Evolutionary conservation across 768 basidiomycete genomes (phyloP).

Genomic region (Trametes cinnabarina): DNA sequence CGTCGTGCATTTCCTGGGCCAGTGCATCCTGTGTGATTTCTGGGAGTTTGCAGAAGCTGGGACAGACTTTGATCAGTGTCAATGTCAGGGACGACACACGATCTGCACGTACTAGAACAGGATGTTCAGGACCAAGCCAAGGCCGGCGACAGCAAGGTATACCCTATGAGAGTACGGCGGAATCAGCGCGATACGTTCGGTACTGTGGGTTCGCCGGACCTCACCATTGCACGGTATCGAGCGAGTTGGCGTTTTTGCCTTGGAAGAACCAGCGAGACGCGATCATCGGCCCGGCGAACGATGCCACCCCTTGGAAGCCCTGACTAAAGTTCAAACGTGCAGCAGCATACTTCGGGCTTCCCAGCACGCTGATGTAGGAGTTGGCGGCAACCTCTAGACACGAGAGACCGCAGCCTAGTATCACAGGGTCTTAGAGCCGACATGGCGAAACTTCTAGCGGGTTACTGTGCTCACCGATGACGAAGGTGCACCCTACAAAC

Average conservation of each 20-base stretch:
- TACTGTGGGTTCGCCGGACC: not conserved
- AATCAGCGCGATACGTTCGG: not conserved
- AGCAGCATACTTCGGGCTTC: slow-evolving; percentile 66
- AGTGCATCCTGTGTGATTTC: slow-evolving; percentile 72
- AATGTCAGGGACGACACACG: not conserved
- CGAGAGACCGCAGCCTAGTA: slow-evolving; percentile 64
- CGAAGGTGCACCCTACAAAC: slow-evolving; percentile 72
- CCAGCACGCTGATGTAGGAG: slow-evolving; percentile 73
- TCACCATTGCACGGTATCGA: slow-evolving; percentile 69
- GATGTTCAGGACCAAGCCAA: slow-evolving; percentile 59
- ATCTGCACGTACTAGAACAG: slow-evolving; percentile 54
- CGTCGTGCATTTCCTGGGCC: slow-evolving; percentile 44
- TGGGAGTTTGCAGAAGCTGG: slow-evolving; percentile 59
- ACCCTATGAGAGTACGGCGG: slow-evolving; percentile 40
- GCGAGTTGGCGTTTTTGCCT: slow-evolving; percentile 55
- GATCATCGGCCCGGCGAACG: slow-evolving; percentile 72
- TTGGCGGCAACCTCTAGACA: slow-evolving; percentile 74
- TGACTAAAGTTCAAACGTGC: slow-evolving; percentile 78
- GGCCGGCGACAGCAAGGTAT: slow-evolving; percentile 61
- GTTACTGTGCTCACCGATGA: slow-evolving; percentile 45
- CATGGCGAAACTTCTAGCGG: slow-evolving; percentile 10
- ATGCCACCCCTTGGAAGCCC: slow-evolving; percentile 74
- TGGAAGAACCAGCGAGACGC: slow-evolving; percentile 74
- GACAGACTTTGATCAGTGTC: not conserved
- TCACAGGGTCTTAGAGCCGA: slow-evolving; percentile 21